A percentile compares a stretch with the other conserved stretches of the same genome.
These are phyloP conservation scores for Yarrowia keelungensis DNA, from an alignment of 805 yeast genomes.

Conservation along the genomic window DNA sequence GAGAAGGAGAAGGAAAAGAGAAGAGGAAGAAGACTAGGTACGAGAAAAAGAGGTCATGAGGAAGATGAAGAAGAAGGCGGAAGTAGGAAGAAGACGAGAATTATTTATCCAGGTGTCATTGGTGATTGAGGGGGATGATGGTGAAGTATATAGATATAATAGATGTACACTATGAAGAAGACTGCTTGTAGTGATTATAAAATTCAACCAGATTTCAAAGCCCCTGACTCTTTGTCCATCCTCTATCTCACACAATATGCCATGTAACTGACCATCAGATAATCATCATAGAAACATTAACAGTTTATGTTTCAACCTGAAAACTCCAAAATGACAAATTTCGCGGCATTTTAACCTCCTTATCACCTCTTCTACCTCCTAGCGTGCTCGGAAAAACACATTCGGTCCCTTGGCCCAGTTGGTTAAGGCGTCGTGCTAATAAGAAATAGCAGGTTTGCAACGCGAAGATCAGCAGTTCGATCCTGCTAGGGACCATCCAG, in stretches of 20 bases:
- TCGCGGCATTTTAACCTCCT: not conserved
- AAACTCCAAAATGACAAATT: no score
- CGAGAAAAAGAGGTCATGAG: no score
- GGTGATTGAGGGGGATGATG: no score
- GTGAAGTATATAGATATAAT: no score
- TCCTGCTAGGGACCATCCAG: constrained; percentile 49
- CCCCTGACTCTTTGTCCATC: no score
- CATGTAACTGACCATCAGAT: no score
- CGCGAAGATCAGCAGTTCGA: constrained; percentile 61
- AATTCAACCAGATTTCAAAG: no score
- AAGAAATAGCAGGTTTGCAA: constrained; percentile 41
- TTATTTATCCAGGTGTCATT: no score
- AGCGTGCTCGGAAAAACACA: not conserved
- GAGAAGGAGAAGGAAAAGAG: not conserved
- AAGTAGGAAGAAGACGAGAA: not conserved
- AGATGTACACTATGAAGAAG: no score
- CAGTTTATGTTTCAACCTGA: not conserved
- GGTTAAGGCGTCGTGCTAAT: constrained; percentile 37
- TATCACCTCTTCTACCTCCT: not conserved
- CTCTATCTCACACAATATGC: no score
- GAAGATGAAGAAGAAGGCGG: not conserved
- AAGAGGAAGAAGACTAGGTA: not conserved
- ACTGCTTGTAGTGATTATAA: no score
- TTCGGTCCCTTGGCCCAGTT: constrained; percentile 23
- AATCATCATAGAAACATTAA: no score